phyloP scores from a whole-genome alignment of 176 grass and related monocot species.

The Oryza meyeriana region DNA sequence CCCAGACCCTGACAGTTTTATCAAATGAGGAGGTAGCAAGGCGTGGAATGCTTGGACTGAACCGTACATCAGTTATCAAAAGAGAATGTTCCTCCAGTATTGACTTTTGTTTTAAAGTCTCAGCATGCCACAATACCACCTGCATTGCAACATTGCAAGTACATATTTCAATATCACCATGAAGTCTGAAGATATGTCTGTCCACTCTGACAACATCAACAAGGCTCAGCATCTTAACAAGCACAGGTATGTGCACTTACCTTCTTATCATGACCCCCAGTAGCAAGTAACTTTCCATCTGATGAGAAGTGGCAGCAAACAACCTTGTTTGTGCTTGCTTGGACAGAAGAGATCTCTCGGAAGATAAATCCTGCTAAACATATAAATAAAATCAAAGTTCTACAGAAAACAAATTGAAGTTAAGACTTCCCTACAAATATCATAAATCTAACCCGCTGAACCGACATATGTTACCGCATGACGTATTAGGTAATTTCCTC shows the following conservation, averaged over 20 bases:
- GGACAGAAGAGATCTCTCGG: slow-evolving; percentile 52
- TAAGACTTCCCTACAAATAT: background rate
- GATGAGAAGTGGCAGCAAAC: slow-evolving; percentile 92
- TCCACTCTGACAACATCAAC: background rate
- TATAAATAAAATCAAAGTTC: slow-evolving; percentile 2
- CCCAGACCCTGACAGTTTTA: slow-evolving; percentile 93
- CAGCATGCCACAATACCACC: slow-evolving; percentile 76
- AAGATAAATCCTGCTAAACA: slow-evolving; percentile 63
- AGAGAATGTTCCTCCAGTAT: slow-evolving; percentile 72
- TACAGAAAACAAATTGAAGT: background rate
- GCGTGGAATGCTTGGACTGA: slow-evolving; percentile 62
- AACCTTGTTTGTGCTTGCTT: slow-evolving; percentile 75
- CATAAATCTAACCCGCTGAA: background rate
- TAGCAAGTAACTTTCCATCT: slow-evolving; percentile 90
- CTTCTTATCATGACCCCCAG: slow-evolving; percentile 97
- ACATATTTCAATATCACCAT: background rate
- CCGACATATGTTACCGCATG: background rate
- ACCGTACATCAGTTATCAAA: slow-evolving; percentile 83
- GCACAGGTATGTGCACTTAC: slow-evolving; percentile 29
- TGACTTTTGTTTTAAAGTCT: slow-evolving; percentile 76
- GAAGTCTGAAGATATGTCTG: background rate
- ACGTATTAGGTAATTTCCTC: background rate
- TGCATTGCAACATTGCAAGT: slow-evolving; percentile 38
- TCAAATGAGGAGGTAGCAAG: slow-evolving; percentile 95
- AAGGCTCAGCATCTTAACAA: slow-evolving; percentile 17